Base-by-base conservation (phyloP, 352 stramenopile species). In the Peronospora destructor region DNA sequence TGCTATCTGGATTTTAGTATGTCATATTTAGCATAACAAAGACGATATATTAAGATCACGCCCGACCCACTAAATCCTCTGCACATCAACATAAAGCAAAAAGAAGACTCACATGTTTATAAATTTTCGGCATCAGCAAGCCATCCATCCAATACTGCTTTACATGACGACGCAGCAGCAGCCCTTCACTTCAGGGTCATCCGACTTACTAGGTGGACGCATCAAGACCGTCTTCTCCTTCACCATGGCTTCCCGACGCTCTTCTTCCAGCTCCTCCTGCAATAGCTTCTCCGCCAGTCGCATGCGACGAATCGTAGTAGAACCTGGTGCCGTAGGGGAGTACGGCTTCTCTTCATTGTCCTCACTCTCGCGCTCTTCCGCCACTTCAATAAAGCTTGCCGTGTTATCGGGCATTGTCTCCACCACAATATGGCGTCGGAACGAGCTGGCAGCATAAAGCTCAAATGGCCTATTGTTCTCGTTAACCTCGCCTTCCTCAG, bases 101-200 rank as follows among this genome's bases (percentile, higher is more conserved):
- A 26, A 3, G 23, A 26, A 26, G 23, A 26, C 23, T 26, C 4
- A 6, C 5, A 21, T 17, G 19, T 23, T 23, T 23, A 1, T 23
- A 23, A 23, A 23, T 23, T 23, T 3, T 23, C 2, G 3, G 19
- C 19, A 56, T 32, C 26, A 11, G 6, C 9, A 11, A 11, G 11
- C 11, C 1, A n/a, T 17, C 3, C 7, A 17, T 29, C 37, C 37
- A 17, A 32, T 8, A 12, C 14, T 23, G 9, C 17, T 30, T 73
- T 54, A 87, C 72, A 83, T 87, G 49, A 87, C 55, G 29, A 86
- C 35, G 58, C 77, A 86, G 68, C 77, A 88, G 23, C 53, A 68
- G 49, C 56, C 44, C 16, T 69, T 69, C 21, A 62, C 56, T 21
- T 70, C 45, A 1, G 50, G 29, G 6, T 42, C 40, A 29, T 72